phyloP scores from a whole-genome alignment of 2,329 filamentous ascomycete genomes.

The Rasamsonia emersonii region DNA sequence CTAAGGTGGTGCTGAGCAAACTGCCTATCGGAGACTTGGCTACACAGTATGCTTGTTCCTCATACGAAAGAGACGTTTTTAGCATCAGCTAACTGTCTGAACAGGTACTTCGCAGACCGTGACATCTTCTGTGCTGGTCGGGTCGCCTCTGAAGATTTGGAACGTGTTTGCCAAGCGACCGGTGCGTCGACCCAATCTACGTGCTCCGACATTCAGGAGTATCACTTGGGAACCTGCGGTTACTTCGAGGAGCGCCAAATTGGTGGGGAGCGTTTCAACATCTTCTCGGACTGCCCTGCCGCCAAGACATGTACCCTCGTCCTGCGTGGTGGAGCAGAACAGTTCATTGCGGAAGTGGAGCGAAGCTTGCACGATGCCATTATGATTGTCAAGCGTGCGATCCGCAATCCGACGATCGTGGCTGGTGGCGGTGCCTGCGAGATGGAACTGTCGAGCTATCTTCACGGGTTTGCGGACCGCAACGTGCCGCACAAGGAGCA shows the following conservation, averaged over 20 bases:
- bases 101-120: slow-evolving; percentile 80
- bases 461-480: slow-evolving; percentile 86
- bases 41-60: slow-evolving; percentile 58
- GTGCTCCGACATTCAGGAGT: slow-evolving; percentile 83
- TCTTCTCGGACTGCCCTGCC: slow-evolving; percentile 91
- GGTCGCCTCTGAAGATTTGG: slow-evolving; percentile 84
- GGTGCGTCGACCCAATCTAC: slow-evolving; percentile 90
- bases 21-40: slow-evolving; percentile 94
- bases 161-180: slow-evolving; percentile 90
- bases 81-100: too few species aligned
- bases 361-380: slow-evolving; percentile 96
- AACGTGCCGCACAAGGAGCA: slow-evolving; percentile 94
- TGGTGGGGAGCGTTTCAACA: slow-evolving; percentile 94
- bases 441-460: slow-evolving; percentile 93
- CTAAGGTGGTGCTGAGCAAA: slow-evolving; percentile 95
- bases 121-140: slow-evolving; percentile 97
- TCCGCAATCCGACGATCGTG: slow-evolving; percentile 90
- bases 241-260: slow-evolving; percentile 93
- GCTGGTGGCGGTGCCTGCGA: slow-evolving; percentile 89
- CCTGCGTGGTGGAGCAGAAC: slow-evolving; percentile 90
- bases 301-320: slow-evolving; percentile 96
- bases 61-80: too few species aligned
- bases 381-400: slow-evolving; percentile 98
- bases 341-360: slow-evolving; percentile 98
- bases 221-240: slow-evolving; percentile 87